Conservation (phyloP, 306 rosid species). For the Quercus parvula region DNA sequence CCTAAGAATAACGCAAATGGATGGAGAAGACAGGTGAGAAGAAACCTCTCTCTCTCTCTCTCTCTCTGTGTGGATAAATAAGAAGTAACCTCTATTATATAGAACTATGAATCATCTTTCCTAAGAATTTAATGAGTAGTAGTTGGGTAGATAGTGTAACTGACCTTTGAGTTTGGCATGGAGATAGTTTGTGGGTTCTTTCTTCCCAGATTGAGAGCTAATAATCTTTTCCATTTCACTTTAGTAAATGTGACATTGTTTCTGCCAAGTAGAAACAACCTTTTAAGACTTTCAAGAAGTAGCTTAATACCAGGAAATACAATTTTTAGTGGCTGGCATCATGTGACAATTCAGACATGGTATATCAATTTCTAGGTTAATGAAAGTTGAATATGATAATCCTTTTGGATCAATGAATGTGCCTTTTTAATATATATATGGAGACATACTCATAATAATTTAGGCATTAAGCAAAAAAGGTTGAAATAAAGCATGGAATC, state of each 20-base stretch:
- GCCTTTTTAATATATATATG: too few relatives aligned
- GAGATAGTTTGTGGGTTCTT: not conserved
- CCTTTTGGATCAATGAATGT: too few relatives aligned
- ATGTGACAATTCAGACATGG: too few relatives aligned
- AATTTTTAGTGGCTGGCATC: too few relatives aligned
- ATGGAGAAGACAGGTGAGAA: not conserved
- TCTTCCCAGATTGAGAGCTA: too few relatives aligned
- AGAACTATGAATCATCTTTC: not conserved
- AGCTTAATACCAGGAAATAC: not conserved
- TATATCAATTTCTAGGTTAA: too few relatives aligned
- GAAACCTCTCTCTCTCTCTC: too few relatives aligned
- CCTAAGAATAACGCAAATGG: not conserved
- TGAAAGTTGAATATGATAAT: too few relatives aligned
- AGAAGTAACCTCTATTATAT: not conserved
- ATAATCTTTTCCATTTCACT: not conserved
- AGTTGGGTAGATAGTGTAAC: not conserved
- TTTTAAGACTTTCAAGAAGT: not conserved
- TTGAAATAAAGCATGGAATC: too few relatives aligned
- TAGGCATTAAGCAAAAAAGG: not conserved
- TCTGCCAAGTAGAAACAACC: not conserved
- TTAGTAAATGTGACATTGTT: not conserved
- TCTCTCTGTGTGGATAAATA: too few relatives aligned
- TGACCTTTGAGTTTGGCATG: not conserved
- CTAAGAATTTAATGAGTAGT: not conserved
- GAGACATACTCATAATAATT: too few relatives aligned